phyloP scores from a whole-genome alignment of 2,329 filamentous ascomycete species.

The Colletotrichum sansevieriae region DNA sequence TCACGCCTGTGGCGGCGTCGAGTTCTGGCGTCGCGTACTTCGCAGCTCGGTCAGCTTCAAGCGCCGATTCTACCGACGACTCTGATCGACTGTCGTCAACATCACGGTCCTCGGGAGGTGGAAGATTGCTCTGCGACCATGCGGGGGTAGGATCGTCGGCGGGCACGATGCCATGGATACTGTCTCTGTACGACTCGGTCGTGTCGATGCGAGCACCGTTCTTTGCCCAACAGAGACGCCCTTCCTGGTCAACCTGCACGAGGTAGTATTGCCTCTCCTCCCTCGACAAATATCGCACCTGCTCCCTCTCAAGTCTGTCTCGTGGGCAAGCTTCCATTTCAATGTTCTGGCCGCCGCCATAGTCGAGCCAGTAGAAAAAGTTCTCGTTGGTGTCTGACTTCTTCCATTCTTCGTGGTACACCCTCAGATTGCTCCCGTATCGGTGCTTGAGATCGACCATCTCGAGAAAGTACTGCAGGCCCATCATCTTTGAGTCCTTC shows the following conservation, averaged over 20 bases:
- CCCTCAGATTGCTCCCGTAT: conserved; percentile 84
- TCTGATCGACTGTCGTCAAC: conserved; percentile 49
- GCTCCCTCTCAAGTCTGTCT: conserved; percentile 80
- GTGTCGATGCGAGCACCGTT: conserved; percentile 84
- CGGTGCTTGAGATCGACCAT: conserved; percentile 91
- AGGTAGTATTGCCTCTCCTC: conserved; percentile 88
- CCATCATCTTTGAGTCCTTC: conserved; percentile 82
- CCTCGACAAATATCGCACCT: conserved; percentile 84
- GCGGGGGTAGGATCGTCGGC: conserved; percentile 70
- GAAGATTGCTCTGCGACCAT: conserved; percentile 55
- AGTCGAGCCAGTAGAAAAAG: conserved; percentile 94
- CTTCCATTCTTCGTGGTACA: conserved; percentile 90
- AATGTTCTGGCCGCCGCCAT: conserved; percentile 78
- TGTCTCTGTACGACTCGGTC: conserved; percentile 81
- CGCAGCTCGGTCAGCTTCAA: conserved; percentile 71
- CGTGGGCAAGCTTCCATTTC: conserved; percentile 80
- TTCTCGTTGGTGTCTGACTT: conserved; percentile 82
- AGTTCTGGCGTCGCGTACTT: conserved; percentile 76
- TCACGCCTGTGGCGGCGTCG: conserved; percentile 69
- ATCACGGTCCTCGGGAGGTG: conserved; percentile 37
- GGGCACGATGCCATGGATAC: conserved; percentile 79
- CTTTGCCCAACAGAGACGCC: conserved; percentile 88
- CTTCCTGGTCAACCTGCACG: conserved; percentile 79
- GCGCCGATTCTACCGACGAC: conserved; percentile 58
- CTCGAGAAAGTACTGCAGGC: conserved; percentile 85